Evolutionary conservation across 495 filamentous ascomycete species (phyloP), one percentile per base, ranked within the genome.

Genomic region (Penicillium argentinense): DNA sequence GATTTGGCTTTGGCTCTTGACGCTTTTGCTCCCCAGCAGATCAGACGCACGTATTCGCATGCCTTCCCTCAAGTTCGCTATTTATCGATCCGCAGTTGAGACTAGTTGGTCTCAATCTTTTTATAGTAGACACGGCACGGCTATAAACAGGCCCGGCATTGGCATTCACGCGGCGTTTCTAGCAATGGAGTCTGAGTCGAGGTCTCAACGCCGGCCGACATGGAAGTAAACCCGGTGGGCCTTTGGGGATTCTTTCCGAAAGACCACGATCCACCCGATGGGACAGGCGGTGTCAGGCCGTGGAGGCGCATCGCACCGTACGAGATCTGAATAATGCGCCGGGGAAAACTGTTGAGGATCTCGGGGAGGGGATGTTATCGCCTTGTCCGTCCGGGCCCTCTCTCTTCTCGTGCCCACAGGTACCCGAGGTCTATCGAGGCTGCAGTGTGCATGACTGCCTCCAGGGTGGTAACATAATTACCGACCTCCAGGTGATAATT

Each of bases 221-320:
- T 33, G 17, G 40, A 36, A 46, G 51, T 42, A 46, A 42, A 45
- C 26, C 26, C 9, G 18, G 49, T 57, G 49, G 56, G 47, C 38
- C 53, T 30, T 42, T 25, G 23, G 21, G 14, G 19, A 16, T 44
- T 45, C 39, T 25, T 49, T 49, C 45, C 53, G 46, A 57, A 53
- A 33, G 42, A 51, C 45, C 53, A 47, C 21, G 47, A 49, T 45
- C 57, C 45, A 59, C 42, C 38, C 42, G 42, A 56, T 60, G 29
- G 13, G 37, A 41, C 45, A 26, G 22, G 25, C 28, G 29, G 37
- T 51, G 50, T 51, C 52, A 59, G 24, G 23, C 41, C n/a, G 5
- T 43, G 37, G 26, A 51, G 30, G 30, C 30, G 13, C 12, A 33
- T 33, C 30, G 9, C 29, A 22, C 24, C 34, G 26, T 49, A 38